Evolutionary conservation across 2,329 filamentous ascomycete genomes (phyloP), one percentile per base, ranked within the genome.

Genomic region (Phaeophleospora eucalypticola): DNA sequence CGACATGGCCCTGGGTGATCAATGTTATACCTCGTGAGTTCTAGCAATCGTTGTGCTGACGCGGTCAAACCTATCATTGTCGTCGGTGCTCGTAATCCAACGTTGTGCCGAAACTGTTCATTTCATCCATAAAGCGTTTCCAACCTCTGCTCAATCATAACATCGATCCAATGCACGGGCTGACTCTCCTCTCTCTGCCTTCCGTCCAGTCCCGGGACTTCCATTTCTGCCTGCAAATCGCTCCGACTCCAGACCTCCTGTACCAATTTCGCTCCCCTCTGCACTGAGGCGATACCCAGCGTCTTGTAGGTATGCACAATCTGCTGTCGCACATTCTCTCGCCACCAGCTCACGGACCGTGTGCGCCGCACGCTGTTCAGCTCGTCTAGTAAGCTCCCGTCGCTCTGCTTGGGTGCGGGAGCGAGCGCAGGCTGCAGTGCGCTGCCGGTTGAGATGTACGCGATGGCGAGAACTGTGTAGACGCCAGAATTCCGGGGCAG

Each of bases 81-180:
- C n/a, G n/a, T n/a, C n/a, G n/a, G n/a, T n/a, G n/a, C n/a, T n/a
- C n/a, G n/a, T n/a, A n/a, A n/a, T n/a, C n/a, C n/a, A n/a, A n/a
- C n/a, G n/a, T n/a, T n/a, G n/a, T n/a, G n/a, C n/a, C n/a, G n/a
- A n/a, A n/a, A n/a, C n/a, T n/a, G n/a, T n/a, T n/a, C n/a, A n/a
- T n/a, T n/a, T 52, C 49, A 54, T 32, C 49, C 52, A 35, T 47
- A 49, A 2, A 49, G 33, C 4, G 49, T 52, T 17, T 50, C 49
- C 32, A 49, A 32, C 12, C 42, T 35, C 24, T 41, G 37, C 14
- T 49, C 46, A 41, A 48, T 52, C 49, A 52, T 52, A 9, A 54
- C 45, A 39, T 54, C 52, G 39, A 54, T 49, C 52, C 52, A 54
- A 27, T 54, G 48, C 10, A 54, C 44, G 2, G 21, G n/a, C 10